phyloP scores from a whole-genome alignment of 805 yeast genomes.

The Spathaspora arborariae region DNA sequence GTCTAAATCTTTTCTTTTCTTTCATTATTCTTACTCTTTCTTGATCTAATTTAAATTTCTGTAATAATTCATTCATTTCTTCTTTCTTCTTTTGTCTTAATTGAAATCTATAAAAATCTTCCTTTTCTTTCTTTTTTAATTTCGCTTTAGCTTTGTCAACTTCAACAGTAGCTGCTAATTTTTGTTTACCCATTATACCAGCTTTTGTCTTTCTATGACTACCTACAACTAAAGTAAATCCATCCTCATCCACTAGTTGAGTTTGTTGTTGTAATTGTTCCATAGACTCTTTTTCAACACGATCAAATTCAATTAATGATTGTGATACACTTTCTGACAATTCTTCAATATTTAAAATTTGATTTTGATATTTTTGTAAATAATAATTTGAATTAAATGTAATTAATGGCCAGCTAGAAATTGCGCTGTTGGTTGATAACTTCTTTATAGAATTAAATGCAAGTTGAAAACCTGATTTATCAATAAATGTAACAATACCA shows the following conservation, averaged over 20 bases:
- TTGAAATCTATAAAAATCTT: slow-evolving; percentile 94
- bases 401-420: slow-evolving; percentile 37
- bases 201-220: slow-evolving; percentile 78
- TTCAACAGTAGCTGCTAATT: slow-evolving; percentile 34
- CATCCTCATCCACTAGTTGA: slow-evolving; percentile 82
- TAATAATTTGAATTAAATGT: slow-evolving; percentile 37
- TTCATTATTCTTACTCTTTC: slow-evolving; percentile 75
- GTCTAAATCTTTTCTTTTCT: slow-evolving; percentile 79
- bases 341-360: slow-evolving; percentile 45
- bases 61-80: slow-evolving; percentile 83
- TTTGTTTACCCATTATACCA: slow-evolving; percentile 59
- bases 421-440: slow-evolving; percentile 22
- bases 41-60: slow-evolving; percentile 87
- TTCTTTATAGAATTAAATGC: slow-evolving; percentile 64
- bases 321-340: slow-evolving; percentile 56
- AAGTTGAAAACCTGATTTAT: slow-evolving; percentile 59
- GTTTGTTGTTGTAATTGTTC: slow-evolving; percentile 54
- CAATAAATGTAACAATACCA: slow-evolving; percentile 71
- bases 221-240: slow-evolving; percentile 87
- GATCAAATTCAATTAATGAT: slow-evolving; percentile 64
- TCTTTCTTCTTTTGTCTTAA: slow-evolving; percentile 88
- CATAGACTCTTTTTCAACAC: slow-evolving; percentile 60
- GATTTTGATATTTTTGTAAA: slow-evolving; percentile 27
- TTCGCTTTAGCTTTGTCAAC: slow-evolving; percentile 41
- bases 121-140: slow-evolving; percentile 70